Evolutionary conservation across 2,329 filamentous ascomycete species (phyloP).

Genomic region (Lasiodiplodia sp.): DNA sequence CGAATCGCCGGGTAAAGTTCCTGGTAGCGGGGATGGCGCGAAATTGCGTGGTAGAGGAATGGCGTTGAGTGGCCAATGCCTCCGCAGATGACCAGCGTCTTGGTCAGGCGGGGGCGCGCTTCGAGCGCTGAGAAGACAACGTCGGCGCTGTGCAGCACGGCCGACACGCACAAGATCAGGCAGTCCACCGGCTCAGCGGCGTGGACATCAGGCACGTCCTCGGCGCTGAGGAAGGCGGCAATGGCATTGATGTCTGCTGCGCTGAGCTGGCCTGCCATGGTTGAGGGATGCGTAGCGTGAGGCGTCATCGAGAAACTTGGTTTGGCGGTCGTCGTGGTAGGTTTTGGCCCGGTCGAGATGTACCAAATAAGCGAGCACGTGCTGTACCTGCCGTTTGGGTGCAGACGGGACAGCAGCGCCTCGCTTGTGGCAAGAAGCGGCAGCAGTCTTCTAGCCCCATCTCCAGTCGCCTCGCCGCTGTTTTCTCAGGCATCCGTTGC

Average conservation of each 20-base stretch:
- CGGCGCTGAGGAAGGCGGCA: slow-evolving; percentile 40
- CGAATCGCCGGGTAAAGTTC: slow-evolving; percentile 39
- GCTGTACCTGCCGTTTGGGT: not conserved
- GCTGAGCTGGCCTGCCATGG: slow-evolving; percentile 4
- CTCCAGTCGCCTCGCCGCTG: no score
- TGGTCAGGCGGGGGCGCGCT: slow-evolving; percentile 40
- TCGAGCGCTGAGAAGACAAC: slow-evolving; percentile 45
- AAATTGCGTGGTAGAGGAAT: slow-evolving; percentile 52
- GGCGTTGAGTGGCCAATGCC: slow-evolving; percentile 56
- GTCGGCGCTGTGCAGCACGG: slow-evolving; percentile 48
- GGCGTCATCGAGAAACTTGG: not conserved
- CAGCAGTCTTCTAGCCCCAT: no score
- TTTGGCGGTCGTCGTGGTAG: not conserved
- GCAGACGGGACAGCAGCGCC: no score
- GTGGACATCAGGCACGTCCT: slow-evolving; percentile 36
- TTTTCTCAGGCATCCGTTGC: no score
- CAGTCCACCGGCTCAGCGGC: slow-evolving; percentile 41
- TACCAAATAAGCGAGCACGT: slow-evolving; percentile 15
- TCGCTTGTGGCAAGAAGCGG: no score
- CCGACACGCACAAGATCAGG: slow-evolving; percentile 52
- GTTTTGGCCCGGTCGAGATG: not conserved
- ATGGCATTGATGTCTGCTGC: slow-evolving; percentile 41
- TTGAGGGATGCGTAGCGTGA: not conserved
- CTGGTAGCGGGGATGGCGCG: slow-evolving; percentile 40
- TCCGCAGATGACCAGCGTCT: slow-evolving; percentile 52